Evolutionary conservation across 306 rosid genomes (phyloP).

Genomic region (Dicorynia guianensis): DNA sequence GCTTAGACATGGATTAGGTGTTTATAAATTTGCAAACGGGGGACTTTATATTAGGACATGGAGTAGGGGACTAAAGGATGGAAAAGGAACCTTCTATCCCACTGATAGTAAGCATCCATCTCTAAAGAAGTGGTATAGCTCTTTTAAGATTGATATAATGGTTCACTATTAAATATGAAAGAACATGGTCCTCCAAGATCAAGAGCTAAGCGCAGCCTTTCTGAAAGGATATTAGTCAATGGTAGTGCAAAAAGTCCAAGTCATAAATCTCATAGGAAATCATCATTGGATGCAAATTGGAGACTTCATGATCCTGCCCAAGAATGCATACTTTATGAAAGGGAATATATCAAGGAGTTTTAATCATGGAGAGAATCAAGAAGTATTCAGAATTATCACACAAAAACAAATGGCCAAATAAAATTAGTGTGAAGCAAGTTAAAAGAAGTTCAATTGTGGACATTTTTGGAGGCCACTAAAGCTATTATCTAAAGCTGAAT

Average conservation of each 20-base stretch:
- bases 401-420: slow-evolving; percentile 46
- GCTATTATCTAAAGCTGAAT: not conserved
- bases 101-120: slow-evolving; percentile 52
- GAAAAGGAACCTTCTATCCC: slow-evolving; percentile 66
- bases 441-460: not conserved
- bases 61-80: slow-evolving; percentile 67
- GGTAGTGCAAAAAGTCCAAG: slow-evolving; percentile 46
- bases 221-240: slow-evolving; percentile 36
- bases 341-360: slow-evolving; percentile 70
- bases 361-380: slow-evolving; percentile 54
- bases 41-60: slow-evolving; percentile 64
- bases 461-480: not conserved
- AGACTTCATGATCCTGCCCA: slow-evolving; percentile 29
- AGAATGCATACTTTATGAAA: slow-evolving; percentile 40
- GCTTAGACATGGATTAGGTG: slow-evolving; percentile 61
- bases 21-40: slow-evolving; percentile 57
- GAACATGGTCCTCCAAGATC: slow-evolving; percentile 35
- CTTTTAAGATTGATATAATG: slow-evolving; percentile 29
- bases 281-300: slow-evolving; percentile 39
- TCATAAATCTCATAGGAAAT: slow-evolving; percentile 40
- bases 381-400: slow-evolving; percentile 32
- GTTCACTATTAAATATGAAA: slow-evolving; percentile 42
- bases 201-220: slow-evolving; percentile 48
- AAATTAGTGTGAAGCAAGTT: slow-evolving; percentile 31
- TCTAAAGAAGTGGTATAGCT: slow-evolving; percentile 47